These are phyloP conservation scores for Eleusine indica DNA, from an alignment of 176 grass and related monocot genomes.

Conservation along the genomic window DNA sequence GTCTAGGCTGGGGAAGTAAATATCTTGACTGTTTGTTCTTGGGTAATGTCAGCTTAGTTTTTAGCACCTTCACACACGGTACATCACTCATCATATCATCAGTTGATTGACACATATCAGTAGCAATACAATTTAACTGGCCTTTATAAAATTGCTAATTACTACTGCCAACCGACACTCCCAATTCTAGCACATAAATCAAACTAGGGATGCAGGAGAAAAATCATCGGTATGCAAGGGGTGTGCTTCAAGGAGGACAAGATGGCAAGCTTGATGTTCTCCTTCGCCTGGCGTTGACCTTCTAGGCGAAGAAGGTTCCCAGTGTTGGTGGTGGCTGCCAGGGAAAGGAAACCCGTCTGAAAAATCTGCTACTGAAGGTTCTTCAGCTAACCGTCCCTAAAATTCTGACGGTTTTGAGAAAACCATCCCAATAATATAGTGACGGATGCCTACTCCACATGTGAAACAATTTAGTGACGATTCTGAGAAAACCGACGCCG, in stretches of 20 bases:
- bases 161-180: neutral
- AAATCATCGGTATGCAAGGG: neutral
- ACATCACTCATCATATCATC: slow-evolving; percentile 19
- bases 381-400: too few relatives aligned
- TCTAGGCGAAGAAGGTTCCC: slow-evolving; percentile 82
- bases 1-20: neutral
- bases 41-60: neutral
- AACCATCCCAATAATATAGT: too few relatives aligned
- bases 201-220: neutral
- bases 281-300: slow-evolving; percentile 71
- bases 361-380: too few relatives aligned
- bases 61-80: neutral
- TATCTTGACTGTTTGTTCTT: neutral
- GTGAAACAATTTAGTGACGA: too few relatives aligned
- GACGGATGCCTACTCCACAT: too few relatives aligned
- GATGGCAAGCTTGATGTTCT: too few relatives aligned
- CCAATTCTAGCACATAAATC: neutral
- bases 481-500: too few relatives aligned
- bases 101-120: neutral
- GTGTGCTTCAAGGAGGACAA: slow-evolving; percentile 69
- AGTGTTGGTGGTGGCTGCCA: too few relatives aligned
- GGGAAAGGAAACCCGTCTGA: too few relatives aligned
- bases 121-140: neutral
- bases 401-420: too few relatives aligned
- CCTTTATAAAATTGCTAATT: neutral